Percentiles rank a stretch among this genome's conserved stretches.
These are phyloP conservation scores for Ogataea minuta DNA, from an alignment of 805 yeast species.

Conservation along the genomic window DNA sequence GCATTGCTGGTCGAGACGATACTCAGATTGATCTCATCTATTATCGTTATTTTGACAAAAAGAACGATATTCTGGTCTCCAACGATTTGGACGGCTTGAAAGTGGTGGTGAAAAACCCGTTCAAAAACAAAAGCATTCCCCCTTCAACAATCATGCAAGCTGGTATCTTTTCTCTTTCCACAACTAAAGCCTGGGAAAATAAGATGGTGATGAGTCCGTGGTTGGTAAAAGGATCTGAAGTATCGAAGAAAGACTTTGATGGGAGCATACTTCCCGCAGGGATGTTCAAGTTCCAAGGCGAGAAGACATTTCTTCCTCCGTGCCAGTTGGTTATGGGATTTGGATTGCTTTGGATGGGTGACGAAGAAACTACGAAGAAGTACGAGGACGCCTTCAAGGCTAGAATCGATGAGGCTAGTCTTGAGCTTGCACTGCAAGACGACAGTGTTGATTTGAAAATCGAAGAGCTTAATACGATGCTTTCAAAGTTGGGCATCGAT, in stretches of 20 bases:
- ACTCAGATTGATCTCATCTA: constrained; percentile 78
- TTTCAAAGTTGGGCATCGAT: constrained; percentile 25
- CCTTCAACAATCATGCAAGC: constrained; percentile 90
- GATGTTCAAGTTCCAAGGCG: constrained; percentile 50
- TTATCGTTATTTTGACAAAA: constrained; percentile 66
- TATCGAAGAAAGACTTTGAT: constrained; percentile 66
- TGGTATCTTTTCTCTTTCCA: constrained; percentile 75
- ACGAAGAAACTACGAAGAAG: constrained; percentile 44
- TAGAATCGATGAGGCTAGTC: constrained; percentile 32
- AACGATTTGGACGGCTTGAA: constrained; percentile 75
- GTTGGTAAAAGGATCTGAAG: constrained; percentile 69
- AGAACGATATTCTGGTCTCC: constrained; percentile 67
- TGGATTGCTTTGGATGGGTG: constrained; percentile 74
- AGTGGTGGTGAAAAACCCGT: constrained; percentile 80
- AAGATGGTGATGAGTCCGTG: constrained; percentile 81
- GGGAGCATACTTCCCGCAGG: constrained; percentile 62
- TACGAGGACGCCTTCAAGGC: constrained; percentile 29
- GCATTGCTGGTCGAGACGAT: constrained; percentile 82
- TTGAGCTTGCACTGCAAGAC: constrained; percentile 29
- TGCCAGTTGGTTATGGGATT: constrained; percentile 88
- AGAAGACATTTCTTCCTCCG: constrained; percentile 65
- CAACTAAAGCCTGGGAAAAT: constrained; percentile 87
- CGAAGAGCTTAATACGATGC: constrained; percentile 31
- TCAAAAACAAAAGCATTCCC: constrained; percentile 66
- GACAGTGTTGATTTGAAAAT: constrained; percentile 26